These are phyloP conservation scores for Glycine latifolia DNA, from an alignment of 306 rosid species.

Conservation along the genomic window DNA sequence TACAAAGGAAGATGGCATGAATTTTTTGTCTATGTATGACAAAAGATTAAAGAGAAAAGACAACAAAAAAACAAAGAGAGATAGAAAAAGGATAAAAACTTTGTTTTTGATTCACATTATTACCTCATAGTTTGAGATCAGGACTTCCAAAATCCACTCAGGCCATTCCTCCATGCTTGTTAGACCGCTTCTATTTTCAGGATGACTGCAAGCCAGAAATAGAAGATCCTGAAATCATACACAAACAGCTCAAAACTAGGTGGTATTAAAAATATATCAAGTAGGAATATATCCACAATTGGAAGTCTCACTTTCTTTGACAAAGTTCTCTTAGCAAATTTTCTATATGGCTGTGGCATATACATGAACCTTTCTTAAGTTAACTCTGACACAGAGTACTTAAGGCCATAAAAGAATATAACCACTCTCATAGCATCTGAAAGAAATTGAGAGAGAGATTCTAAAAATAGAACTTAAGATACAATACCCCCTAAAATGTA, in stretches of 20 bases:
- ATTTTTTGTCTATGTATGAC: background rate
- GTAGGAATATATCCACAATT: conserved; percentile 17
- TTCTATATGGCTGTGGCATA: conserved; percentile 24
- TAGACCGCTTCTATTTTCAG: conserved; percentile 84
- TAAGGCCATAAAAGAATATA: conserved; percentile 2
- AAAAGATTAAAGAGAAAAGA: background rate
- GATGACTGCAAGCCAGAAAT: conserved; percentile 99
- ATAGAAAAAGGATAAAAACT: background rate
- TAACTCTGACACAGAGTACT: conserved; percentile 21
- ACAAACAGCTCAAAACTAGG: conserved; percentile 64
- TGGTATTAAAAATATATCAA: conserved; percentile 43
- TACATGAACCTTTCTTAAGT: conserved; percentile 27
- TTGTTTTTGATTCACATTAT: background rate
- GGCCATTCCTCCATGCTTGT: conserved; percentile 99
- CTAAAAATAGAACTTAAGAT: conserved; percentile 3
- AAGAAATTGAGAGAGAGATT: conserved; percentile 13
- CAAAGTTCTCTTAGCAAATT: conserved; percentile 25
- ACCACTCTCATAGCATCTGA: conserved; percentile 10
- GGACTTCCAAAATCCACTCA: conserved; percentile 94
- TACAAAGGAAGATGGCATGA: conserved; percentile 24
- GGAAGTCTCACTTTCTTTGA: conserved; percentile 31
- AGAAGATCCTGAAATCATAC: conserved; percentile 98
- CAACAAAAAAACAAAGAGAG: background rate
- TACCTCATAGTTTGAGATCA: conserved; percentile 92
- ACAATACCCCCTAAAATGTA: background rate